Evolutionary conservation across 192 early-diverging fungal species (phyloP).

Genomic region (Backusella luteola): DNA sequence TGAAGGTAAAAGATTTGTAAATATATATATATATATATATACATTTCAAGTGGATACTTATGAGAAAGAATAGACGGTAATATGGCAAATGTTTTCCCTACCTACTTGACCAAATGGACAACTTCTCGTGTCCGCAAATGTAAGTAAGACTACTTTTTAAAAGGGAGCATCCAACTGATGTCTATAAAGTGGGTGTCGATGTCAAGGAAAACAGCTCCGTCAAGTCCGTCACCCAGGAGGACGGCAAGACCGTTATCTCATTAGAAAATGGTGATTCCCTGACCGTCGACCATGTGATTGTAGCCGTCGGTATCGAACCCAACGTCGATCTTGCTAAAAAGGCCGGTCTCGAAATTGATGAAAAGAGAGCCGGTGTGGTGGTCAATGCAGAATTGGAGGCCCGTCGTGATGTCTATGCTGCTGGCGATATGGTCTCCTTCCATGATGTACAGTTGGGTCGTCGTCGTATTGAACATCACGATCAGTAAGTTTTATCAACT

Average conservation of each 20-base stretch:
- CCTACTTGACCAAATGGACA: conserved; percentile 64
- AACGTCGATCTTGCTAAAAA: conserved; percentile 54
- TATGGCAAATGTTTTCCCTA: conserved; percentile 57
- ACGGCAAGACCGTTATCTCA: conserved; percentile 40
- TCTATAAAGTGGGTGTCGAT: conserved; percentile 43
- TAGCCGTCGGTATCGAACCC: conserved; percentile 61
- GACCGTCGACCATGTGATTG: conserved; percentile 58
- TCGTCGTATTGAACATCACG: conserved; percentile 67
- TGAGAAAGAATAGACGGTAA: conserved; percentile 39
- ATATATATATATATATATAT: too few species aligned
- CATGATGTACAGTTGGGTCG: conserved; percentile 63
- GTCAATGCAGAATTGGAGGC: conserved; percentile 68
- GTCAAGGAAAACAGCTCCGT: conserved; percentile 41
- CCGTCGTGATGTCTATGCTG: conserved; percentile 59
- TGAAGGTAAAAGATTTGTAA: conserved; percentile 33
- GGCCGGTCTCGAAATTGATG: conserved; percentile 62
- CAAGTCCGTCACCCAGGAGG: conserved; percentile 20
- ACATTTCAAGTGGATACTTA: too few species aligned
- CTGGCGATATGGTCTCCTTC: conserved; percentile 65
- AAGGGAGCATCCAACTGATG: background rate
- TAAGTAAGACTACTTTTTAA: background rate
- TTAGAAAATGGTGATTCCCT: conserved; percentile 41
- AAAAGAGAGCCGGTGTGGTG: conserved; percentile 54
- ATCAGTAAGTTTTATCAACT: conserved; percentile 33
- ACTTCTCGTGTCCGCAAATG: conserved; percentile 44